phyloP scores from a whole-genome alignment of 257 asterid genomes.

The Forsythia suspensa region DNA sequence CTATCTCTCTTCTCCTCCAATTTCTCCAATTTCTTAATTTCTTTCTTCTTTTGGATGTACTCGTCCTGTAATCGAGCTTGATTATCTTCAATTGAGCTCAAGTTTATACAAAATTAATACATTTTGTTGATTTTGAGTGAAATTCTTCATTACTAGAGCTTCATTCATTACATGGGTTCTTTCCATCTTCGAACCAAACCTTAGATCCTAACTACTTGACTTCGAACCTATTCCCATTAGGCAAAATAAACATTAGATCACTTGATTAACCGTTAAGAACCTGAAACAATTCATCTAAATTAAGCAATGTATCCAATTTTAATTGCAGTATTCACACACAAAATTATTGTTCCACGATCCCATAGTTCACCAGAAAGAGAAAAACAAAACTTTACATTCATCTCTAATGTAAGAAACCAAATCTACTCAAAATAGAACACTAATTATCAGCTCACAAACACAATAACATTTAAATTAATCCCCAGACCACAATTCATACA shows the following conservation, averaged over 20 bases:
- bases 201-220: no score
- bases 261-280: not conserved
- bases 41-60: no score
- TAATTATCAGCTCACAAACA: conserved; percentile 13
- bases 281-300: not conserved
- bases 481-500: not conserved
- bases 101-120: no score
- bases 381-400: conserved; percentile 5
- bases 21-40: no score
- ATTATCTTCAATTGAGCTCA: no score
- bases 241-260: not conserved
- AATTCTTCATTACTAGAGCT: no score
- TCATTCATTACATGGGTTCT: no score
- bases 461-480: not conserved
- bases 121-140: no score
- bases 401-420: not conserved
- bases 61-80: no score
- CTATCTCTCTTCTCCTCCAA: no score
- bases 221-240: no score
- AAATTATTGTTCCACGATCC: conserved; percentile 6
- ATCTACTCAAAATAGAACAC: not conserved
- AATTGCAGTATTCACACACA: not conserved
- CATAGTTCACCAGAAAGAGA: not conserved
- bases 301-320: conserved; percentile 7
- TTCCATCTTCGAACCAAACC: no score